phyloP scores from a whole-genome alignment of 2,329 filamentous ascomycete genomes.

The Botryotinia calthae region DNA sequence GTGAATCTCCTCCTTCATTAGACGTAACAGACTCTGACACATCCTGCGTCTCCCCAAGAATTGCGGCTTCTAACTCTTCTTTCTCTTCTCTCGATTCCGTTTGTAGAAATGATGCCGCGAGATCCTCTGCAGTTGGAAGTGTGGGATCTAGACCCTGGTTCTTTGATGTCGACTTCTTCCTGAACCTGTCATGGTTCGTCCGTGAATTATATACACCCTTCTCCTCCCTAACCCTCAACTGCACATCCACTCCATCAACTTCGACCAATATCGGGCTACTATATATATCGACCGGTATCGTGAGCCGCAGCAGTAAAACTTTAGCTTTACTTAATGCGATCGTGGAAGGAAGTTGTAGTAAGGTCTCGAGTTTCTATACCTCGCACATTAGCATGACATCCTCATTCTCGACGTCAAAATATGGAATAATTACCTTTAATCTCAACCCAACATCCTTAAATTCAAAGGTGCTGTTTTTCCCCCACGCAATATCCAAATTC shows the following conservation, averaged over 20 bases:
- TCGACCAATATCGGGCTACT: constrained; percentile 79
- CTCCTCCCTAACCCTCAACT: constrained; percentile 52
- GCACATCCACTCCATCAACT: constrained; percentile 75
- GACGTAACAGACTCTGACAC: constrained; percentile 58
- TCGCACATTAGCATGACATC: constrained; percentile 27
- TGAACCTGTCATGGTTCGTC: constrained; percentile 38
- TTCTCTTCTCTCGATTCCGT: constrained; percentile 66
- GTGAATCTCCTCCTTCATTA: constrained; percentile 58
- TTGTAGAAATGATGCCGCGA: constrained; percentile 76
- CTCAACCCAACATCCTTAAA: constrained; percentile 82
- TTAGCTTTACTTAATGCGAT: constrained; percentile 72
- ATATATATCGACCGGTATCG: constrained; percentile 84
- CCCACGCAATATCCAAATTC: constrained; percentile 78
- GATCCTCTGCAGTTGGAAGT: constrained; percentile 67
- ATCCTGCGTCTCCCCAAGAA: constrained; percentile 61
- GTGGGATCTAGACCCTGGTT: constrained; percentile 30
- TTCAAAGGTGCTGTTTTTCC: constrained; percentile 78
- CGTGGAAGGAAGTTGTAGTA: constrained; percentile 71
- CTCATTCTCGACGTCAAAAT: not conserved
- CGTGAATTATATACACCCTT: constrained; percentile 30
- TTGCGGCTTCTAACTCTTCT: constrained; percentile 64
- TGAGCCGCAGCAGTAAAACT: constrained; percentile 73
- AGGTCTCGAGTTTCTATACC: constrained; percentile 71
- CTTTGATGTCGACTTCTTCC: constrained; percentile 33
- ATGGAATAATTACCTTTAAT: constrained; percentile 58